A percentile compares a stretch with the other conserved stretches of the same genome.
These are phyloP conservation scores for Microdochium nivale DNA, from an alignment of 2,329 filamentous ascomycete species.

Conservation along the genomic window DNA sequence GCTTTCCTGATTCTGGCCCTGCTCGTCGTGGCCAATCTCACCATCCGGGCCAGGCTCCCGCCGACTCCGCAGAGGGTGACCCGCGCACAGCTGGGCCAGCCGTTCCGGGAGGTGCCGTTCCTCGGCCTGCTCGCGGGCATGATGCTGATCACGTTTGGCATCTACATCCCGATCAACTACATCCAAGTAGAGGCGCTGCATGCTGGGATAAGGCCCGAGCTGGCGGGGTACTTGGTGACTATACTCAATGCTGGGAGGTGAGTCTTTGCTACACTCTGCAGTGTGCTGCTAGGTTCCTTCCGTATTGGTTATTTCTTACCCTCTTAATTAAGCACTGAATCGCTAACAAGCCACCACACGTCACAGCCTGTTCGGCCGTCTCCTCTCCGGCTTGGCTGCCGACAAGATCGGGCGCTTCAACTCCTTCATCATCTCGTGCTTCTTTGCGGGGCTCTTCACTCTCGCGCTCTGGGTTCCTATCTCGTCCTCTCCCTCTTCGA, in stretches of 20 bases:
- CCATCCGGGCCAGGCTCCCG: conserved; percentile 18
- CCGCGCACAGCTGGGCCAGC: conserved; percentile 3
- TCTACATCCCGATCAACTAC: conserved; percentile 27
- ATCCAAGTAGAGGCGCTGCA: conserved; percentile 21
- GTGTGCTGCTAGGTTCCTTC: too few species aligned
- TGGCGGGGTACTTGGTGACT: conserved; percentile 25
- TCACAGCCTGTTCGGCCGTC: conserved; percentile 2
- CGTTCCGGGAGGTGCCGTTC: conserved; percentile 21
- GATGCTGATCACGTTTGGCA: conserved; percentile 25
- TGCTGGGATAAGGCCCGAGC: conserved; percentile 14
- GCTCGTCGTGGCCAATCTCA: conserved; percentile 19
- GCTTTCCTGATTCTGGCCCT: conserved; percentile 17
- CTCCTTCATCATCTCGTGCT: background rate
- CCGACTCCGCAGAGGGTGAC: conserved; percentile 10
- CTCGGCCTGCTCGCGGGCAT: conserved; percentile 20
- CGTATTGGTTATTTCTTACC: too few species aligned
- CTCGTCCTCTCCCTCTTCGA: background rate
- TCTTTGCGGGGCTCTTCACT: background rate
- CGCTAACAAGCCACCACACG: background rate
- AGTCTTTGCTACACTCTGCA: too few species aligned
- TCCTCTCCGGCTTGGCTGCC: conserved; percentile 4
- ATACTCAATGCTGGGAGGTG: conserved; percentile 26
- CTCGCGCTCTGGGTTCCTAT: background rate
- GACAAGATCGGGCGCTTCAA: conserved; percentile 3
- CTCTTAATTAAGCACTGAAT: too few species aligned